phyloP scores from a whole-genome alignment of 176 grass and related monocot species.

The Rhynchospora tenuis region DNA sequence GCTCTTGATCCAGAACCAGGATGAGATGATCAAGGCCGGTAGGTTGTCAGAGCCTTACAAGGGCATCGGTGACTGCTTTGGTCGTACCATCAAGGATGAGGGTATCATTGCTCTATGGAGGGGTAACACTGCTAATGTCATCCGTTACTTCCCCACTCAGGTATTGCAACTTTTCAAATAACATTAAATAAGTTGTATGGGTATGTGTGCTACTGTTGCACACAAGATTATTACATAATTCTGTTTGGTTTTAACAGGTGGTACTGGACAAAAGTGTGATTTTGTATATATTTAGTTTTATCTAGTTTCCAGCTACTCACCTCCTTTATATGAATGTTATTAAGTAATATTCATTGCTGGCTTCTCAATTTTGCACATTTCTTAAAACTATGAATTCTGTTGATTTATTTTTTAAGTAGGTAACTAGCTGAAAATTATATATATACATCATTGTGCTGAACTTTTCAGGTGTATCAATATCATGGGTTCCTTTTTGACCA shows the following conservation, averaged over 20 bases:
- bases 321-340: background rate
- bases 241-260: background rate
- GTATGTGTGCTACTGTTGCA: background rate
- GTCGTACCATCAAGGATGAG: slow-evolving; percentile 49
- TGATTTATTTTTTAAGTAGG: background rate
- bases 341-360: too few species aligned
- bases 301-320: background rate
- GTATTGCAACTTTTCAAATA: background rate
- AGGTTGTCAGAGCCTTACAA: slow-evolving; percentile 54
- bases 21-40: slow-evolving; percentile 54
- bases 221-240: background rate
- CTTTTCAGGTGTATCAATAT: background rate
- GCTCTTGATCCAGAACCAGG: slow-evolving; percentile 62
- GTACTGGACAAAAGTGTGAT: background rate
- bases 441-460: too few species aligned
- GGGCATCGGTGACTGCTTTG: slow-evolving; percentile 48
- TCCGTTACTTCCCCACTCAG: slow-evolving; percentile 71
- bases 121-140: slow-evolving; percentile 68
- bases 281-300: background rate
- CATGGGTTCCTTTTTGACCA: background rate
- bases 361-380: background rate
- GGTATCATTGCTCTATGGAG: slow-evolving; percentile 48
- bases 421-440: too few species aligned
- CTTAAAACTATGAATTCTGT: background rate
- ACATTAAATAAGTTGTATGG: background rate